Evolutionary conservation across 225 moss, liverwort and hornwort genomes (phyloP).

Genomic region (Rhytidiadelphus loreus): DNA sequence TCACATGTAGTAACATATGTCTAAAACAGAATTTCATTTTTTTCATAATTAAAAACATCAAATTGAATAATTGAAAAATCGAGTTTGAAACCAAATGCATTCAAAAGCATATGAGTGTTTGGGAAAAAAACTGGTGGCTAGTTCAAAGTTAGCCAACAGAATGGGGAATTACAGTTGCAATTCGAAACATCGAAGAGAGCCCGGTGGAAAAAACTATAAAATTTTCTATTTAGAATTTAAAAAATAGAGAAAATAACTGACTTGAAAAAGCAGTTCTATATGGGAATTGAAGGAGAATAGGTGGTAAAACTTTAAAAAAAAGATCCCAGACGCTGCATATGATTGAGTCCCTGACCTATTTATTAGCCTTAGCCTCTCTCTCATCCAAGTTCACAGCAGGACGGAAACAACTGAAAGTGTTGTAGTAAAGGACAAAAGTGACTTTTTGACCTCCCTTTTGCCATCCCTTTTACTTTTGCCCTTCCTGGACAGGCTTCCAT

Average conservation of each 20-base stretch:
- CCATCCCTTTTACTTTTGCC: no score
- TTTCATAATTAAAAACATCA: no score
- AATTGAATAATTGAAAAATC: no score
- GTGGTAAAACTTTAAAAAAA: not conserved
- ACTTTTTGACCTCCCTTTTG: not conserved
- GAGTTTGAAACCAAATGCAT: not conserved
- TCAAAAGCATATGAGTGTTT: not conserved
- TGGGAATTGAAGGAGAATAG: not conserved
- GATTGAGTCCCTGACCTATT: not conserved
- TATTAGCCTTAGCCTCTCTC: not conserved
- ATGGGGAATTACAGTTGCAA: fast-evolving
- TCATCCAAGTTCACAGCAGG: not conserved
- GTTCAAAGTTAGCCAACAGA: not conserved
- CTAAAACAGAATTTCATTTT: no score
- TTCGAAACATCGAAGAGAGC: not conserved
- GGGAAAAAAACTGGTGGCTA: fast-evolving
- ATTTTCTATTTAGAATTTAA: not conserved
- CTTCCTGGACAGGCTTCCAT: no score
- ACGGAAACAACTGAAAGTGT: not conserved
- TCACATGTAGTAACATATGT: no score
- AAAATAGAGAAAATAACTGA: not conserved
- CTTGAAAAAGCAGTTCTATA: not conserved
- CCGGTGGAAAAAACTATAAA: not conserved
- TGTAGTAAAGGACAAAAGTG: not conserved
- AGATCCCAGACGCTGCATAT: no score